Percentiles rank a stretch among this genome's conserved stretches.
These are phyloP conservation scores for Bipolaris bicolor DNA, from an alignment of 2,329 filamentous ascomycete species.

Conservation along the genomic window DNA sequence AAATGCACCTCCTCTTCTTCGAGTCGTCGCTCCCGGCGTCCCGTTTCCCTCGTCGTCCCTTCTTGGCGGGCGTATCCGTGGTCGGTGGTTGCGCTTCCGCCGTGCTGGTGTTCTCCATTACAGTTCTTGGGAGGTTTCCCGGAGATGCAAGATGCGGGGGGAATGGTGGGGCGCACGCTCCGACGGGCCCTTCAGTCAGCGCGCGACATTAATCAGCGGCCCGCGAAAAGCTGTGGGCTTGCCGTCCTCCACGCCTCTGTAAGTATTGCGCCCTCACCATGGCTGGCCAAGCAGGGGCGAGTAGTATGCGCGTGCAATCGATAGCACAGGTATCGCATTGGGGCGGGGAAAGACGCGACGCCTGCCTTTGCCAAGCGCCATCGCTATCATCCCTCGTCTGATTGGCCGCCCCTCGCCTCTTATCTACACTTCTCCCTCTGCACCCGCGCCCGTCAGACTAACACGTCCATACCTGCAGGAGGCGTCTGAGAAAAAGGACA, in stretches of 20 bases:
- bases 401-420: slow-evolving; percentile 16
- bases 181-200: slow-evolving; percentile 21
- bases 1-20: slow-evolving; percentile 54
- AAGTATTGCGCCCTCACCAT: slow-evolving; percentile 22
- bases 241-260: slow-evolving; percentile 21
- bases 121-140: slow-evolving; percentile 14
- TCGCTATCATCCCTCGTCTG: slow-evolving; percentile 10
- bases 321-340: slow-evolving; percentile 19
- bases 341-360: slow-evolving; percentile 10
- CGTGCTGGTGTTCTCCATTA: slow-evolving; percentile 23
- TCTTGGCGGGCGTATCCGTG: slow-evolving; percentile 29
- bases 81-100: slow-evolving; percentile 8
- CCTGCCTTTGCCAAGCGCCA: background rate
- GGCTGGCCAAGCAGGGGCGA: slow-evolving; percentile 18
- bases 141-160: slow-evolving; percentile 24
- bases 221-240: slow-evolving; percentile 18
- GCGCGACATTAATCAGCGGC: slow-evolving; percentile 32
- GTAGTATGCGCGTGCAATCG: slow-evolving; percentile 10
- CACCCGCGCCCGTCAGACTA: background rate
- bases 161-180: slow-evolving; percentile 28
- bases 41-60: slow-evolving; percentile 43
- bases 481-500: slow-evolving; percentile 2
- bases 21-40: slow-evolving; percentile 48
- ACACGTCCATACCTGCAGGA: slow-evolving; percentile 9
- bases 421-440: slow-evolving; percentile 8